Percentiles rank a stretch among this genome's conserved stretches.
Conservation (phyloP, 1,139 yeast genomes). For the Pichia terricola region DNA sequence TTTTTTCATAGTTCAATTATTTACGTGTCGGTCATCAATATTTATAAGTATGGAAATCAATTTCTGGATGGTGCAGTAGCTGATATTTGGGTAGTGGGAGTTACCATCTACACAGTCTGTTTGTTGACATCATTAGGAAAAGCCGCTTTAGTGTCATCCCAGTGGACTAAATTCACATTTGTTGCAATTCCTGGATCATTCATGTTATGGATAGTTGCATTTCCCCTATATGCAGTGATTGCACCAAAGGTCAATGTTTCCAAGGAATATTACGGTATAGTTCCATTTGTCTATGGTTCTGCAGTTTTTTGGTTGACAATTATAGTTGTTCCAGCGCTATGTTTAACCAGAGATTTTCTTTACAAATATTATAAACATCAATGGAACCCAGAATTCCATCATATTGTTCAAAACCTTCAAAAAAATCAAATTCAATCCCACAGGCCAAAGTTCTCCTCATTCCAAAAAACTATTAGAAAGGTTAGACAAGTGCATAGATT, state of each 20-base stretch:
- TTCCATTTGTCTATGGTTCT: constrained; percentile 68
- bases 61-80: constrained; percentile 62
- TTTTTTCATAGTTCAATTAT: constrained; percentile 87
- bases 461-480: constrained; percentile 93
- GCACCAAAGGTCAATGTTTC: constrained; percentile 84
- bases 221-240: constrained; percentile 78
- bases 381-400: constrained; percentile 86
- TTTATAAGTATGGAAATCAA: constrained; percentile 61
- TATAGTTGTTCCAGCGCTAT: constrained; percentile 64
- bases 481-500: constrained; percentile 97
- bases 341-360: constrained; percentile 76
- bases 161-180: constrained; percentile 92
- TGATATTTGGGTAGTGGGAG: constrained; percentile 95
- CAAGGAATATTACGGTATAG: constrained; percentile 72
- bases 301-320: constrained; percentile 78
- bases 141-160: constrained; percentile 83
- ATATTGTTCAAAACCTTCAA: constrained; percentile 93
- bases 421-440: constrained; percentile 90
- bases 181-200: constrained; percentile 95
- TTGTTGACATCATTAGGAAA: constrained; percentile 86
- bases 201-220: constrained; percentile 69
- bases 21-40: constrained; percentile 61
- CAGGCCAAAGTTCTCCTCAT: constrained; percentile 91
- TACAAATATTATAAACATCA: constrained; percentile 95
- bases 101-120: constrained; percentile 80